These are phyloP conservation scores for Danielia reshetovae DNA, from an alignment of 805 yeast species.

Conservation along the genomic window DNA sequence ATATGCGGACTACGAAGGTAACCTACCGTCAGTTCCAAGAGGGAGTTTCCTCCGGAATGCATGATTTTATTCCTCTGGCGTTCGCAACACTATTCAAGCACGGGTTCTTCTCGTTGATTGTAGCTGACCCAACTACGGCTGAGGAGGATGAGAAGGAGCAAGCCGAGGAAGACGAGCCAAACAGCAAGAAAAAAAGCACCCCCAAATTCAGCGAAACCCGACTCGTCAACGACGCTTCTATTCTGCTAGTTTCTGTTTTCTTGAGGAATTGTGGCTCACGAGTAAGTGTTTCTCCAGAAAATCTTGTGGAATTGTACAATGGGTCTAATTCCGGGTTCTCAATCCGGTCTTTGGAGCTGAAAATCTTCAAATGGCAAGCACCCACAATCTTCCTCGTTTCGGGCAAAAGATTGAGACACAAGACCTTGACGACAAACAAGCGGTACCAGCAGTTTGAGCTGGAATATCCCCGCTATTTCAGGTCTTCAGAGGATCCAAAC, in stretches of 20 bases:
- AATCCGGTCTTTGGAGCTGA: conserved; percentile 79
- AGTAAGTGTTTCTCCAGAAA: conserved; percentile 39
- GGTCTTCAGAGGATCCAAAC: conserved; percentile 20
- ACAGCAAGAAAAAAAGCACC: conserved; percentile 2
- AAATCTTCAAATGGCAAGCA: conserved; percentile 85
- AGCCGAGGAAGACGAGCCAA: neutral
- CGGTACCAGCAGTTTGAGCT: conserved; percentile 50
- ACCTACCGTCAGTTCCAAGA: conserved; percentile 15
- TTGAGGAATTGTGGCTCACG: conserved; percentile 22
- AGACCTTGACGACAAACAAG: conserved; percentile 34
- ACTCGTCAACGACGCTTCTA: conserved; percentile 37
- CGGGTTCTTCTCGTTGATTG: conserved; percentile 25
- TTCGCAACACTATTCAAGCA: conserved; percentile 20
- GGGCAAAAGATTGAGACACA: conserved; percentile 50
- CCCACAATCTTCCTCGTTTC: conserved; percentile 70
- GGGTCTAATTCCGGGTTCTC: conserved; percentile 84
- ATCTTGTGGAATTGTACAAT: conserved; percentile 57
- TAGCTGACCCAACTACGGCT: neutral
- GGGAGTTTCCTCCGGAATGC: conserved; percentile 15
- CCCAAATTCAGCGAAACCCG: conserved; percentile 26
- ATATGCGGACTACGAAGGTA: conserved; percentile 14
- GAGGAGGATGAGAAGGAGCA: neutral
- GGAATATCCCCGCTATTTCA: conserved; percentile 40
- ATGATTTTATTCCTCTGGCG: conserved; percentile 15
- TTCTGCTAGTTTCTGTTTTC: conserved; percentile 37